Base-by-base conservation (phyloP, 768 basidiomycete genomes). In the Rhodocollybia butyracea region DNA sequence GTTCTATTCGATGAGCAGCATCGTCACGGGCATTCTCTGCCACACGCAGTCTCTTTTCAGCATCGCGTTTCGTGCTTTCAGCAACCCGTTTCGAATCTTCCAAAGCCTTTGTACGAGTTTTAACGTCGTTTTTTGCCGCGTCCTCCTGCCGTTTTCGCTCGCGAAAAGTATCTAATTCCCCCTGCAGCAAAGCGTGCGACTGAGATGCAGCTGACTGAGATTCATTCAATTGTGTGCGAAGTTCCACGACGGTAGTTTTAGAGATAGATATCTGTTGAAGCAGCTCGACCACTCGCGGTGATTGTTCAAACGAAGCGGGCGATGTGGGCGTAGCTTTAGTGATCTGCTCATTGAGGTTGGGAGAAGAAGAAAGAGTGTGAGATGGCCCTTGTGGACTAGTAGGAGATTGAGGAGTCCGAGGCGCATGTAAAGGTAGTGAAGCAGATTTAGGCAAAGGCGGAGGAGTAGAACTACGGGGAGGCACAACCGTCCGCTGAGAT, bases 1-100 rank as follows among this genome's bases (percentile, higher is more conserved):
- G 73, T 29, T 80, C 78, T 64, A 88, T 78, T 39, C 80, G 77
- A 61, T 76, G 78, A 21, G 68, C 74, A 0, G 87, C 80, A 53
- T 77, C 84, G 63, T 90, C 86, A 31, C 87, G 82, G 57, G 79
- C 73, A 40, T 65, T 76, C 66, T 85, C 84, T 15, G 82, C 84
- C n/a, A 78, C 75, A 63, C 85, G 89, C 57, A 95, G 77, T 61
- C 86, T 86, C 75, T 91, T 94, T 71, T 98, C 96, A 3, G 88
- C 92, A 45, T 98, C 95, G 42, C 85, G 80, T 66, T 85, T 89
- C 50, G 76, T 70, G 48, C 81, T 76, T 70, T 99, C 97, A 11
- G 94, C 92, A 27, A 75, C 75, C 30, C 96, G 86, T 70, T 88
- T 90, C 52, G 83, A 74, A 67, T 99, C 96, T 61, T 99, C 96